Evolutionary conservation across 2,329 filamentous ascomycete species (phyloP), one percentile per base, ranked within the genome.

Genomic region (Macrophomina pseudophaseolina): DNA sequence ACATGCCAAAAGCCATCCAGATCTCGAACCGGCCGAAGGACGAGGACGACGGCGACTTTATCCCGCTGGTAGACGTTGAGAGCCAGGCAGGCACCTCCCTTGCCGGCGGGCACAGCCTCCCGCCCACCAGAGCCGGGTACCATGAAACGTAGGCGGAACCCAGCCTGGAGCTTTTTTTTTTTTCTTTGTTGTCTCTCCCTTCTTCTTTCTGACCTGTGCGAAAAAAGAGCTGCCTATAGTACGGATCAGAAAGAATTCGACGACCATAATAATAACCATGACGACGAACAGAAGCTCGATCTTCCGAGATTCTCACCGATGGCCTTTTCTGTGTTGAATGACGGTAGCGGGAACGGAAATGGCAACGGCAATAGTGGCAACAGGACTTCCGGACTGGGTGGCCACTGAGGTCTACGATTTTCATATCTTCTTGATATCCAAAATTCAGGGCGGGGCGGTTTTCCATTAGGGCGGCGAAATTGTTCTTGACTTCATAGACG

Each of bases 41-140:
- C 8, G 49, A 46, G 1, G 63, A 65, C 35, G 63, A 65, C 7
- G 63, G 49, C 28, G 63, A 65, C 32, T 56, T 48, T 28, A 65
- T 65, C 12, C 63, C 63, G 16, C 52, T 65, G 6, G 63, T 65
- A n/a, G 63, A 65, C 18, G 63, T 65, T 38, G 63, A 65, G 18
- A 65, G 63, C 52, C 63, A 56, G n/a, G 49, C 60, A 5, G 60
- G 60, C 58, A 49, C 58, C 9, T 62, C 58, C 42, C 23, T 62
- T 28, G 44, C 6, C 18, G 58, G 58, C n/a, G 58, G 30, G 16
- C 58, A 49, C 44, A 62, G 44, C 33, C n/a, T 62, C 16, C 58
- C 44, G 9, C 42, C 58, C 30, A 62, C 58, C 58, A 62, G 58
- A 62, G 44, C 58, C 44, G 58, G 58, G 3, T 16, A 23, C n/a